Evolutionary conservation across 2,329 filamentous ascomycete genomes (phyloP), one percentile per base, ranked within the genome.

Genomic region (Aspergillus tamarii): DNA sequence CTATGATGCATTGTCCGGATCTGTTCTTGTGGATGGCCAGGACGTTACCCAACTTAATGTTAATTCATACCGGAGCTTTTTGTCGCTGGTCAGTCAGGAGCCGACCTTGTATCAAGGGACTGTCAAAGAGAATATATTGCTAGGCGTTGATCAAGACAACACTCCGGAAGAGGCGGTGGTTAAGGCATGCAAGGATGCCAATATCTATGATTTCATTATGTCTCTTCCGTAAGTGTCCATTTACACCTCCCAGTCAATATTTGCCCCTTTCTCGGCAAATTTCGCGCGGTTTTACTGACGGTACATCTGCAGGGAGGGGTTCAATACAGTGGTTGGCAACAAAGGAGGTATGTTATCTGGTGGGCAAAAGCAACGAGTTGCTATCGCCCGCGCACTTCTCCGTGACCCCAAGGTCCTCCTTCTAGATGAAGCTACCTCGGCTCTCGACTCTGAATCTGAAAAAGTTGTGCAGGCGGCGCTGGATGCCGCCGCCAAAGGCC

Each of bases 51-150:
- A 84, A 12, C 83, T 97, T 56, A 94, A 96, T 72, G 84, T 97
- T 73, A 93, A 92, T 78, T 88, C 94, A 61, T 97, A 97, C 80
- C 90, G 95, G 59, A 89, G 86, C 21, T 88, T 89, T 76, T 87
- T 98, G 67, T 91, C 94, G 0, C 89, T 99, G 11, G 94, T 99
- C 16, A 93, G 91, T 39, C 95, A 98, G 75, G 95, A 98, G 76
- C 94, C 95, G 0, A 97, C 94, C 0, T 82, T 99, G 0, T 99
- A 97, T 79, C 93, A 96, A 77, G 95, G 94, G 50, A 94, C 91
- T 0, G 92, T 99, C 72, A 87, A 86, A 68, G 94, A 98, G 39
- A 98, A 98, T 75, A 93, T 98, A 66, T 80, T 96, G 6, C 86
- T 98, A 2, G 93, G 93, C 52, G 88, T 88, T 45, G 82, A 90